These are phyloP conservation scores for Przewalskia tangutica DNA, from an alignment of 257 asterid species.

Conservation along the genomic window DNA sequence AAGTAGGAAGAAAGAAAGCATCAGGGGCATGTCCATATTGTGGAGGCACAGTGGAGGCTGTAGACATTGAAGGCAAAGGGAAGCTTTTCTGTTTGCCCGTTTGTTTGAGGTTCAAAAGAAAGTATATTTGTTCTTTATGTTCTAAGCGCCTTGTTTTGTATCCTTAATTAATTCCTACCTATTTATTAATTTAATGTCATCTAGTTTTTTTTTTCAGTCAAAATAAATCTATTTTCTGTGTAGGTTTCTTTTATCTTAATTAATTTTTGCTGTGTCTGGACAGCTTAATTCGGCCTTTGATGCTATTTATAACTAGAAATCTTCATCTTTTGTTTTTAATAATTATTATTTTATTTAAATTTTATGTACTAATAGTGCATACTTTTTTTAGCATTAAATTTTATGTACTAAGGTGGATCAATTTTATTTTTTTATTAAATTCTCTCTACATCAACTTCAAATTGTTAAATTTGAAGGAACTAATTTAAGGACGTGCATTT, in stretches of 20 bases:
- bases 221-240: not conserved
- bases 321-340: not conserved
- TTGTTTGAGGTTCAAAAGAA: conserved; percentile 23
- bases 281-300: not conserved
- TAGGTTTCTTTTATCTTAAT: not conserved
- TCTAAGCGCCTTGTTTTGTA: conserved; percentile 18
- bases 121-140: conserved; percentile 21
- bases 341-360: not conserved
- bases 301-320: not conserved
- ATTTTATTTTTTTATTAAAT: no score
- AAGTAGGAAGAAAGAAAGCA: conserved; percentile 14
- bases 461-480: no score
- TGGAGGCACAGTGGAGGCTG: conserved; percentile 27
- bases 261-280: not conserved
- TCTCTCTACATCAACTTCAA: no score
- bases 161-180: not conserved
- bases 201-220: not conserved
- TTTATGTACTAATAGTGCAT: not conserved
- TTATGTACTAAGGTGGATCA: not conserved
- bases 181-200: no score
- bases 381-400: not conserved
- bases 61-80: conserved; percentile 20
- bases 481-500: no score
- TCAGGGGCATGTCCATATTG: conserved; percentile 24
- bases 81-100: conserved; percentile 19